Evolutionary conservation across 129 eudicot species (phyloP).

Genomic region (Helianthus annuus): HanXRQr2.0-SUNRISE NC_035446.2:158953495-158953994

Average conservation of each 20-base stretch:
- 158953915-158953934: constrained; percentile 4
- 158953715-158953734: no score
- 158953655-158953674: no score
- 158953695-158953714: constrained; percentile 16
- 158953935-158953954: constrained; percentile 3
- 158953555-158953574: no score
- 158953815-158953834: constrained; percentile 26
- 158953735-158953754: constrained; percentile 18
- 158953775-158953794: constrained; percentile 38
- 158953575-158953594: no score
- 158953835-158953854: background rate
- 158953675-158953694: background rate
- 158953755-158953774: constrained; percentile 24
- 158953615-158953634: no score
- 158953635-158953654: no score
- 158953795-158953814: constrained; percentile 31
- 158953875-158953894: constrained; percentile 13
- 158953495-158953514: no score
- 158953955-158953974: background rate
- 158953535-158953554: no score
- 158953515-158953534: no score
- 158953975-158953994: background rate
- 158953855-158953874: background rate
- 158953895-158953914: constrained; percentile 22
- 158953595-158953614: no score